Base-by-base conservation (phyloP, 352 stramenopile genomes). In the Phytophthora pisi region DNA sequence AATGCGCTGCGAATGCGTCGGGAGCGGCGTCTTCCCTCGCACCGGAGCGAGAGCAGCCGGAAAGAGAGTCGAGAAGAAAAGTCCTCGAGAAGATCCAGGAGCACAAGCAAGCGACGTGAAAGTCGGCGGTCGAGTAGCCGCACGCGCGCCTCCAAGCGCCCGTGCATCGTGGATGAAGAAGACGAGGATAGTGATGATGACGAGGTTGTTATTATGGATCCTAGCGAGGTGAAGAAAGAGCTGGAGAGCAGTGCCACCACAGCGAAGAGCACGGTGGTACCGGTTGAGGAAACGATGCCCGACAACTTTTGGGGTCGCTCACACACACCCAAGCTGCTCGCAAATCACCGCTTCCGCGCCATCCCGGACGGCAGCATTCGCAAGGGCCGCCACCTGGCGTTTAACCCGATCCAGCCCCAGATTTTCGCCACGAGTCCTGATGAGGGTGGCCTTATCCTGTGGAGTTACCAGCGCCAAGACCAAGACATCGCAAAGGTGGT, bases 221-320 rank as follows among this genome's bases (percentile, higher is more conserved):
- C 66, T 0, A 69, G 51, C 10, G 64, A 79, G 42, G 70, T 87
- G 31, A 90, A 88, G 31, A 65, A 74, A 57, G 60, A 85, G 28
- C 18, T 66, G 23, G 68, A 72, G 11, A 52, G n/a, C 57, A 42
- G 28, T 18, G 53, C 30, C n/a, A 36, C 59, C 11, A 36, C 43
- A 2, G 15, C 56, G 5, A 61, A 62, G 51, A 74, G 38, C 18
- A 58, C 70, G 5, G 68, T 73, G 0, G 71, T 86, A 31, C 70
- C 73, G 13, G 59, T 75, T 26, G 75, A 87, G 13, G 61, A 81
- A 8, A 66, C 75, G 16, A 82, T 84, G 70, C 83, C 78, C 3
- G 88, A 96, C 61, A 52, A 90, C 50, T 95, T 96, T 60, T 95
- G 86, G 86, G 81, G 84, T 28, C 86, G 82, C 30, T 82, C 82